Percentiles rank a stretch among this genome's conserved stretches.
These are phyloP conservation scores for Gaertneriomyces sp. DNA, from an alignment of 192 early-diverging fungal species.

Conservation along the genomic window DNA sequence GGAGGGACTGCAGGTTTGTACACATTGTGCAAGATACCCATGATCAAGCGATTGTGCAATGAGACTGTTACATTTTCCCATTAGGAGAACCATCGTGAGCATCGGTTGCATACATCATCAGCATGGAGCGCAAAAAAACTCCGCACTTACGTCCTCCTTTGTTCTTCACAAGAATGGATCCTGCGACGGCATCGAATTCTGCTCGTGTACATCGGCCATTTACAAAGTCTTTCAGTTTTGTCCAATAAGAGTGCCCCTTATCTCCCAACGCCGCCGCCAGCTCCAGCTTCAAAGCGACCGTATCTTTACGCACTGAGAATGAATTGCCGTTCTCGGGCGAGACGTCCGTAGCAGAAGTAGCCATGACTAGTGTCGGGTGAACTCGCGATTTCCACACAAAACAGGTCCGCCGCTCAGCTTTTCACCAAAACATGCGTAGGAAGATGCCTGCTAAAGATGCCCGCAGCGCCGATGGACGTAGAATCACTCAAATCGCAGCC, in stretches of 20 bases:
- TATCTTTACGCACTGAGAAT: conserved; percentile 31
- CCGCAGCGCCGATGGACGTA: no score
- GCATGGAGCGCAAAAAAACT: no score
- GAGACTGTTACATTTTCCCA: conserved; percentile 3
- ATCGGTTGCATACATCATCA: no score
- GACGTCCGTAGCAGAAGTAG: no score
- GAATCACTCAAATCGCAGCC: no score
- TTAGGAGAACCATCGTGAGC: no score
- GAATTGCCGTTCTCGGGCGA: no score
- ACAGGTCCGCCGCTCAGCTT: no score
- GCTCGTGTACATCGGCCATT: conserved; percentile 14
- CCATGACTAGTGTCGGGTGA: no score
- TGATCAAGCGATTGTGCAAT: conserved; percentile 38
- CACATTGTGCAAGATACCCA: conserved; percentile 41
- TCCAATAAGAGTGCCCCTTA: conserved; percentile 41
- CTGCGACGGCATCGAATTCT: conserved; percentile 27
- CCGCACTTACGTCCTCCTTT: conserved; percentile 11
- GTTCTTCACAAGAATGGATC: conserved; percentile 17
- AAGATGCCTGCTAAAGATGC: no score
- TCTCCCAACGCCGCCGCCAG: conserved; percentile 38
- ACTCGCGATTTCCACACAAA: no score
- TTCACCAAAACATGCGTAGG: no score
- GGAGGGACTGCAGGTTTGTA: conserved; percentile 13
- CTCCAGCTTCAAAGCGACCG: conserved; percentile 38
- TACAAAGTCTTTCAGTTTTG: conserved; percentile 35